phyloP scores from a whole-genome alignment of 2,329 filamentous ascomycete species.

The Colletotrichum caudatum region DNA sequence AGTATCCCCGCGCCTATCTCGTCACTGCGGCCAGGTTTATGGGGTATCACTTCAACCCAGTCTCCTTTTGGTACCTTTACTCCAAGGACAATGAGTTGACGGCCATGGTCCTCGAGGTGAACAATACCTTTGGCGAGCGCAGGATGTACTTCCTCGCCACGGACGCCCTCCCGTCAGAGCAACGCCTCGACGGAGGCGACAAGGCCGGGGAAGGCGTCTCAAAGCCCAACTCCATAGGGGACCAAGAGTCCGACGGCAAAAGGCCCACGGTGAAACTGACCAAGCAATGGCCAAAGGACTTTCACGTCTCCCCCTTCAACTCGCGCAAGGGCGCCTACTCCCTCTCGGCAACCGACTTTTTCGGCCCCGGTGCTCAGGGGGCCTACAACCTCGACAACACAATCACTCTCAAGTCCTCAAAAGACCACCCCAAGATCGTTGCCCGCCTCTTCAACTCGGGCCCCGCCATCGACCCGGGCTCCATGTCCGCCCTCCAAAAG shows the following conservation, averaged over 20 bases:
- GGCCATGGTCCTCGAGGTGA: conserved; percentile 79
- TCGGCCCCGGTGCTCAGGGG: conserved; percentile 54
- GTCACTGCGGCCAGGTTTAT: conserved; percentile 77
- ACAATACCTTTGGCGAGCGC: conserved; percentile 81
- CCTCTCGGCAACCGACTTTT: conserved; percentile 61
- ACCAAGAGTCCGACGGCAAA: conserved; percentile 43
- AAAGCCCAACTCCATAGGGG: conserved; percentile 1
- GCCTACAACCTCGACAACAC: conserved; percentile 65
- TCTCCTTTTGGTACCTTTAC: conserved; percentile 86
- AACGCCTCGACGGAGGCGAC: conserved; percentile 27
- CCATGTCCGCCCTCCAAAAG: conserved; percentile 58
- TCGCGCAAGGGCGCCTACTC: conserved; percentile 68
- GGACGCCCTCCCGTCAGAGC: conserved; percentile 46
- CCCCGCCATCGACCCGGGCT: conserved; percentile 61
- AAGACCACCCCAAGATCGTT: conserved; percentile 70
- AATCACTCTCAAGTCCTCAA: conserved; percentile 71
- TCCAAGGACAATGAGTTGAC: conserved; percentile 66
- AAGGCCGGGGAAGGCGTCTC: conserved; percentile 4
- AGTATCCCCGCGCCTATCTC: conserved; percentile 77
- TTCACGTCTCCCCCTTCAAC: conserved; percentile 83
- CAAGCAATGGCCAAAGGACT: conserved; percentile 74
- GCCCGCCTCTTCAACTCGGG: conserved; percentile 69
- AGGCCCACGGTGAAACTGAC: conserved; percentile 54
- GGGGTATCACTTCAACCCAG: conserved; percentile 79
- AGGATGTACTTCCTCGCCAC: conserved; percentile 72